phyloP scores from a whole-genome alignment of 139 green algal species.

The Spirogloea muscicola region DNA sequence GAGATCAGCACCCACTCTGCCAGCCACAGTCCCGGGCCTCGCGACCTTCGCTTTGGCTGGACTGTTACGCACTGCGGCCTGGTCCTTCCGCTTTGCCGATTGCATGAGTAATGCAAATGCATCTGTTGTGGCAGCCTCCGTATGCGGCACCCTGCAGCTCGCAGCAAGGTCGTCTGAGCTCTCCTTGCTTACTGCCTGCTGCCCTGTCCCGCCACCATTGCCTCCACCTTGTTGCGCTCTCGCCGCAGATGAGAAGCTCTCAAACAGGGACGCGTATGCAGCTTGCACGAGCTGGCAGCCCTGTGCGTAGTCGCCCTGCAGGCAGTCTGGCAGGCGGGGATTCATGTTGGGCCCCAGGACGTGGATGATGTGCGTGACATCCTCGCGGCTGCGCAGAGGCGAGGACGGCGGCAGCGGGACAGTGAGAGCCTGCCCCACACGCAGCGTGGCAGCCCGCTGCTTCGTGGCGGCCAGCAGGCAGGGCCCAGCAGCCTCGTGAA shows the following conservation, averaged over 20 bases:
- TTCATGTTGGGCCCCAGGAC: conserved; percentile 46
- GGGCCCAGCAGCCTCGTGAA: conserved; percentile 33
- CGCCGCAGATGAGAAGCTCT: not conserved
- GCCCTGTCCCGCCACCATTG: no score
- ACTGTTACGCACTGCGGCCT: no score
- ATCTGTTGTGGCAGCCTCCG: no score
- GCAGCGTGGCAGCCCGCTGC: not conserved
- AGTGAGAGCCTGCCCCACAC: not conserved
- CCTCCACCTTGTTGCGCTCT: not conserved
- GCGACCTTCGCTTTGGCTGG: no score
- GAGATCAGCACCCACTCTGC: no score
- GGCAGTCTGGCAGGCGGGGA: conserved; percentile 22
- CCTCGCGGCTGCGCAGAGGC: conserved; percentile 21
- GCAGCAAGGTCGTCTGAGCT: no score
- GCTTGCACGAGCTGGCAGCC: conserved; percentile 12
- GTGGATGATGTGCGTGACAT: conserved; percentile 41
- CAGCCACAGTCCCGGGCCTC: no score
- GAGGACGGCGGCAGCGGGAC: conserved; percentile 19
- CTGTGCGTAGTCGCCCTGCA: conserved; percentile 30
- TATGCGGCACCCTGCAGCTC: no score
- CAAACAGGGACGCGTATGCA: conserved; percentile 35
- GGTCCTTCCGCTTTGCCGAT: no score
- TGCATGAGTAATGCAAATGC: no score
- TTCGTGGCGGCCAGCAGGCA: conserved; percentile 22
- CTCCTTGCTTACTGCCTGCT: no score